These are phyloP conservation scores for Phialophora chinensis DNA, from an alignment of 2,329 filamentous ascomycete species.

Conservation along the genomic window DNA sequence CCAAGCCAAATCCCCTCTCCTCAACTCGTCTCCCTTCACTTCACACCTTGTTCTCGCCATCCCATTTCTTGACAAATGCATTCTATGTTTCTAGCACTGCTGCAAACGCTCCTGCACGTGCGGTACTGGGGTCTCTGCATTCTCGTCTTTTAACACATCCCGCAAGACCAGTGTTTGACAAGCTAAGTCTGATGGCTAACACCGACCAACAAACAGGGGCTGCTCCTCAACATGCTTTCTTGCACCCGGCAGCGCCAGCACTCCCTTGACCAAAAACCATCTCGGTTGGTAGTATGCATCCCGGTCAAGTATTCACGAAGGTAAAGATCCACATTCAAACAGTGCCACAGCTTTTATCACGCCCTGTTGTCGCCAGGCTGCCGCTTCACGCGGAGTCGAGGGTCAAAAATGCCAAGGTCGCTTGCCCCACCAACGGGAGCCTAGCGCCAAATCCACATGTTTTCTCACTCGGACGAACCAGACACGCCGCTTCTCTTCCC, in stretches of 20 bases:
- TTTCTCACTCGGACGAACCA: conserved; percentile 18
- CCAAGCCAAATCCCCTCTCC: conserved; percentile 20
- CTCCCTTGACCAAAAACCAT: background rate
- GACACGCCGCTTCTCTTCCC: conserved; percentile 57
- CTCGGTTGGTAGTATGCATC: background rate
- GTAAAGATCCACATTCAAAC: background rate
- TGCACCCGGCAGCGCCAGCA: background rate
- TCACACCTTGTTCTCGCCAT: background rate
- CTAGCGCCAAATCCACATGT: conserved; percentile 23
- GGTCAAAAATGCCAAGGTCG: conserved; percentile 3
- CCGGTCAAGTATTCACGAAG: background rate
- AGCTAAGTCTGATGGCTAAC: background rate
- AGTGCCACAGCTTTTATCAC: background rate
- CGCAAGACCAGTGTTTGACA: background rate
- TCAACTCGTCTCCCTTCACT: background rate
- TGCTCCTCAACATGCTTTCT: background rate
- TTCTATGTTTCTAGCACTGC: background rate
- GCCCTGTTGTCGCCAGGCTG: background rate
- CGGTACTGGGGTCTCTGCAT: background rate
- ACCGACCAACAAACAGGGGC: background rate
- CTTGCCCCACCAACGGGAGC: conserved; percentile 16
- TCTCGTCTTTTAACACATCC: background rate
- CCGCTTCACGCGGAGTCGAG: background rate
- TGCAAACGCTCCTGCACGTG: background rate
- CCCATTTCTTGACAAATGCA: background rate